A percentile compares a stretch with the other conserved stretches of the same genome.
Evolutionary conservation across 1,284 basidiomycete species (phyloP).

Genomic region (Ganoderma sinense): DNA sequence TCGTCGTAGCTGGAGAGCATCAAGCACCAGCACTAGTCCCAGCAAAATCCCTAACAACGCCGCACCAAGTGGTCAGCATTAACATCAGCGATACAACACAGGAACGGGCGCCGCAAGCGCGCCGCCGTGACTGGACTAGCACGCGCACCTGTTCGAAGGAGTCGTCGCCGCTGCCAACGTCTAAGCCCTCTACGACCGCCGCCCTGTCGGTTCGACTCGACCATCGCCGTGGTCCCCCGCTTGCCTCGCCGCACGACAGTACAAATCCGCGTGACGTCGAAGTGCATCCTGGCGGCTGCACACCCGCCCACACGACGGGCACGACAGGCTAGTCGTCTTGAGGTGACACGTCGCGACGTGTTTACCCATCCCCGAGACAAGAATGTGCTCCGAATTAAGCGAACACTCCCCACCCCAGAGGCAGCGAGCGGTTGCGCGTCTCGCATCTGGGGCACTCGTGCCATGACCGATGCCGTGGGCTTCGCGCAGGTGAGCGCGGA

Average conservation of each 20-base stretch:
- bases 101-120: background rate
- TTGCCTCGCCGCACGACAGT: background rate
- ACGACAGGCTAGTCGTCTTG: slow-evolving; percentile 16
- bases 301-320: slow-evolving; percentile 19
- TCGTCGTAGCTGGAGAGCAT: background rate
- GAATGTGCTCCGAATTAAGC: slow-evolving; percentile 5
- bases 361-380: slow-evolving; percentile 24
- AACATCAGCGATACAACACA: background rate
- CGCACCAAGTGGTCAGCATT: background rate
- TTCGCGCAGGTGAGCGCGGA: slow-evolving; percentile 17
- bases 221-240: background rate
- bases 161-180: background rate
- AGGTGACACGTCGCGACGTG: slow-evolving; percentile 29
- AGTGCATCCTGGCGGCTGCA: slow-evolving; percentile 26
- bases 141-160: background rate
- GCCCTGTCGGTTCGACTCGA: background rate
- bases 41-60: background rate
- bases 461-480: slow-evolving; percentile 6
- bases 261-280: slow-evolving; percentile 18
- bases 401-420: slow-evolving; percentile 16
- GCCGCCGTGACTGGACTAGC: background rate
- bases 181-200: background rate
- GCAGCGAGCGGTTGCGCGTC: slow-evolving; percentile 6
- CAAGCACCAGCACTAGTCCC: background rate
- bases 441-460: background rate